A percentile compares a stretch with the other conserved stretches of the same genome.
Conservation (phyloP, 345 rosid genomes). For the Aurinia saxatilis region DNA sequence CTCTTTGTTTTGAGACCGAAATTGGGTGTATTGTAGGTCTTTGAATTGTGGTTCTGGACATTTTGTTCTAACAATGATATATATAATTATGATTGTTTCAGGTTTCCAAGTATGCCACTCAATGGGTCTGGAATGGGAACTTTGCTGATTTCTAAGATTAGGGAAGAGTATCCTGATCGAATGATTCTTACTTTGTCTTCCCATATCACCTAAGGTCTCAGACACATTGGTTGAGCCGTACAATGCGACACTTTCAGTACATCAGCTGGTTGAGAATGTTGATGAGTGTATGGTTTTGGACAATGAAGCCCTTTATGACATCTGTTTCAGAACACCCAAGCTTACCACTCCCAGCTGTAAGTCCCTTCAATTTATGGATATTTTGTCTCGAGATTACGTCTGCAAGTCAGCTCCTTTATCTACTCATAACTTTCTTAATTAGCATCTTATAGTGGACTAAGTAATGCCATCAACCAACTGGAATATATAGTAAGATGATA, state of each 20-base stretch:
- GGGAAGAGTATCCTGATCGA: constrained; percentile 71
- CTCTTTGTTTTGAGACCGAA: background rate
- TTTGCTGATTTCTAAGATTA: constrained; percentile 59
- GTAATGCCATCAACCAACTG: background rate
- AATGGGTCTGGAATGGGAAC: constrained; percentile 87
- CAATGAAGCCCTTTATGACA: no score
- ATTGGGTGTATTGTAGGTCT: background rate
- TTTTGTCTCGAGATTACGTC: no score
- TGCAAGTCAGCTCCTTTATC: no score
- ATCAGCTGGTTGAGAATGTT: constrained; percentile 76
- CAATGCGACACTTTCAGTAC: constrained; percentile 73
- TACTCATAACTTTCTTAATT: no score
- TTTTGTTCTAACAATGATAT: background rate
- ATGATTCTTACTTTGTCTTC: constrained; percentile 83
- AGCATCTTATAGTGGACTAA: constrained; percentile 9
- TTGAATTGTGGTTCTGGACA: background rate
- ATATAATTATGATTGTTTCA: constrained; percentile 9
- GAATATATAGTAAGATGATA: no score
- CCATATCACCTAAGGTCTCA: constrained; percentile 78
- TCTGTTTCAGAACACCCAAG: no score
- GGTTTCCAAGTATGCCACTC: constrained; percentile 79
- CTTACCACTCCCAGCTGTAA: constrained; percentile 77
- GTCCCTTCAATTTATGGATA: no score
- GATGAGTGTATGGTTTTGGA: no score
- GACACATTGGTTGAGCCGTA: constrained; percentile 80